Conservation (phyloP, 768 basidiomycete species). For the Pisolithus albus region DNA sequence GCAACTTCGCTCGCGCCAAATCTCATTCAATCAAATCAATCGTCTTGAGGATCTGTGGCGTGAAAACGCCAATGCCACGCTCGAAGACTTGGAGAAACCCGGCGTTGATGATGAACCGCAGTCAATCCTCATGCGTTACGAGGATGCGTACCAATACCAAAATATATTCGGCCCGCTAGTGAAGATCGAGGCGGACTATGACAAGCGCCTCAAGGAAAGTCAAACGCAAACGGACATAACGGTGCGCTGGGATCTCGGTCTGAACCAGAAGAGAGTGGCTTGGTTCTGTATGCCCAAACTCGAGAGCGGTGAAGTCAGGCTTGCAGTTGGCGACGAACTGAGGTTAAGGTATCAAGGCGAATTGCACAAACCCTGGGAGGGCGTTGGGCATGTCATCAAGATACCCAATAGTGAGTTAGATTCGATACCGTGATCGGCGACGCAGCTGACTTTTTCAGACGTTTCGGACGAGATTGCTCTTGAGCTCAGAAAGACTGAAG, state of each 20-base stretch:
- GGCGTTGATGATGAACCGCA: slow-evolving; percentile 98
- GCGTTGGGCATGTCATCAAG: slow-evolving; percentile 97
- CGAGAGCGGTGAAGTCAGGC: slow-evolving; percentile 94
- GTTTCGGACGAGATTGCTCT: slow-evolving; percentile 97
- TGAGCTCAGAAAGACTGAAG: slow-evolving; percentile 84
- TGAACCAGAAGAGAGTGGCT: slow-evolving; percentile 98
- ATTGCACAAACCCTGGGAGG: slow-evolving; percentile 92
- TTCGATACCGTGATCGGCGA: background rate
- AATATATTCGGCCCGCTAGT: slow-evolving; percentile 99
- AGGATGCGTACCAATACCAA: slow-evolving; percentile 99
- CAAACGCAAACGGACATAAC: slow-evolving; percentile 97
- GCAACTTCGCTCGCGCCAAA: slow-evolving; percentile 92
- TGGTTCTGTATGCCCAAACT: slow-evolving; percentile 97
- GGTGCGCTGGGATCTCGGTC: slow-evolving; percentile 93
- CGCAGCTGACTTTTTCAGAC: slow-evolving; percentile 42
- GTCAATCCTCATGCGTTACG: slow-evolving; percentile 82
- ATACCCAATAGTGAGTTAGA: slow-evolving; percentile 86
- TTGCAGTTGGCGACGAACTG: slow-evolving; percentile 95
- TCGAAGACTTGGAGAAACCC: slow-evolving; percentile 95
- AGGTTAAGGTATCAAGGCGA: slow-evolving; percentile 85
- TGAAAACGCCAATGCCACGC: slow-evolving; percentile 87
- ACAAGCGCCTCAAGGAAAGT: slow-evolving; percentile 94
- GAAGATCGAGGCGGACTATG: slow-evolving; percentile 99
- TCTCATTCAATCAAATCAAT: slow-evolving; percentile 95
- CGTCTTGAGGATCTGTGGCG: slow-evolving; percentile 97